Evolutionary conservation across 2,329 filamentous ascomycete species (phyloP), one percentile per base, ranked within the genome.

Genomic region (Fusarium avenaceum): DNA sequence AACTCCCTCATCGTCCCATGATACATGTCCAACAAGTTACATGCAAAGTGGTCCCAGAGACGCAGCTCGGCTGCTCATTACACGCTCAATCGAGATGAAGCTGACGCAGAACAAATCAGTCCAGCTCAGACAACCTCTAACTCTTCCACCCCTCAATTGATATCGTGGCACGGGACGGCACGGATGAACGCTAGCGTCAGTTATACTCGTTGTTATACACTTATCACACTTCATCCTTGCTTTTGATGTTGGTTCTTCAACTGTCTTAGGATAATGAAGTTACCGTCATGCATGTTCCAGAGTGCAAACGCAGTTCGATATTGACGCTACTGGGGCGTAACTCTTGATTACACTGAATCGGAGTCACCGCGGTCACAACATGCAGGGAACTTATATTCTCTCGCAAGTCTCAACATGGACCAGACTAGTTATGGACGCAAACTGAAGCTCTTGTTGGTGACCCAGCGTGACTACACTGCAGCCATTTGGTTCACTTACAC

Each of bases 371-470:
- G 39, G 60, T 28, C 44, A 45, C 28, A 44, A 43, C 15, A 66
- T 62, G 56, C 65, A 69, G 40, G 50, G 57, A 69, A 62, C 55
- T 66, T 66, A n/a, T 53, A 48, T 39, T 55, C 57, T 20, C 17
- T 42, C 32, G 42, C 51, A 44, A 47, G 38, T 24, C 53, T 35
- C 47, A 51, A 42, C 49, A 47, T 69, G 32, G 19, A 47, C 40
- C 43, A 50, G 45, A 59, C 55, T 48, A 69, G 60, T 53, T 35
- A 42, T 59, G 35, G 47, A 68, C 40, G 51, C 40, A 66, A 64
- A 51, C 19, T 39, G 26, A 60, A 58, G 53, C 33, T 69, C 52
- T 72, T 68, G 70, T 72, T 72, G 70, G 70, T 73, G 70, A 72
- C 28, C 26, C 26, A 63, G 48, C 63, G 40, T 65, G 53, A 52